Evolutionary conservation across 352 stramenopile species (phyloP).

Genomic region (Globisporangium alternatum): DNA sequence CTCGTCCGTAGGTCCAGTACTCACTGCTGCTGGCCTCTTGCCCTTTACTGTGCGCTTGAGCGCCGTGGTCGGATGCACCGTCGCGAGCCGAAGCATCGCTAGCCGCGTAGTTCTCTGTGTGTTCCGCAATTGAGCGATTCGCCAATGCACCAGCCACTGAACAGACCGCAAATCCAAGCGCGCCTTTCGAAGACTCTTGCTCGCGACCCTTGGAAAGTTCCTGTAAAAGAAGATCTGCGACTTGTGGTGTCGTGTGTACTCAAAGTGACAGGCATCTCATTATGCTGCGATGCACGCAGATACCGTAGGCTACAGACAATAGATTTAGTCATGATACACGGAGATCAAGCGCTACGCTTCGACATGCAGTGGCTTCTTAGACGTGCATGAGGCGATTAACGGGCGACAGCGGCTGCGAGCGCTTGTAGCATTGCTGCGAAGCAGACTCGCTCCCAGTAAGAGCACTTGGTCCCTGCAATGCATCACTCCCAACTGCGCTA

Average conservation of each 20-base stretch:
- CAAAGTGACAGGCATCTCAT: neutral
- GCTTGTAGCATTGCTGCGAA: constrained; percentile 50
- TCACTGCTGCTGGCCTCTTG: neutral
- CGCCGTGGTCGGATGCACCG: constrained; percentile 8
- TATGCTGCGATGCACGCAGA: neutral
- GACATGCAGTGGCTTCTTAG: constrained; percentile 12
- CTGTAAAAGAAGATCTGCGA: neutral
- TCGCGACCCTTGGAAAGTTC: neutral
- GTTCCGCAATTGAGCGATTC: neutral
- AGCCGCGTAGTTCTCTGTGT: neutral
- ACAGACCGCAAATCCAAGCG: neutral
- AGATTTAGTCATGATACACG: neutral
- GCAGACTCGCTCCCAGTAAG: constrained; percentile 12
- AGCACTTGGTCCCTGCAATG: constrained; percentile 29
- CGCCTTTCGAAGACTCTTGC: constrained; percentile 4
- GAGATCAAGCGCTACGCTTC: neutral
- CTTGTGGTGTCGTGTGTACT: no score
- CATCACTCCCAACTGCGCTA: constrained; percentile 6
- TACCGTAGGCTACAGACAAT: neutral
- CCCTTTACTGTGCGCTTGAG: constrained; percentile 13
- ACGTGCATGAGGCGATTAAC: constrained; percentile 31
- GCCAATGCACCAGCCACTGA: neutral
- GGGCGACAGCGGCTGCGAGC: constrained; percentile 42
- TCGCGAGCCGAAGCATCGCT: constrained; percentile 2
- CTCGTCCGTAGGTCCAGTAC: neutral